Conservation (phyloP, 179 eudicot species). For the Pouteria campechiana region DNA sequence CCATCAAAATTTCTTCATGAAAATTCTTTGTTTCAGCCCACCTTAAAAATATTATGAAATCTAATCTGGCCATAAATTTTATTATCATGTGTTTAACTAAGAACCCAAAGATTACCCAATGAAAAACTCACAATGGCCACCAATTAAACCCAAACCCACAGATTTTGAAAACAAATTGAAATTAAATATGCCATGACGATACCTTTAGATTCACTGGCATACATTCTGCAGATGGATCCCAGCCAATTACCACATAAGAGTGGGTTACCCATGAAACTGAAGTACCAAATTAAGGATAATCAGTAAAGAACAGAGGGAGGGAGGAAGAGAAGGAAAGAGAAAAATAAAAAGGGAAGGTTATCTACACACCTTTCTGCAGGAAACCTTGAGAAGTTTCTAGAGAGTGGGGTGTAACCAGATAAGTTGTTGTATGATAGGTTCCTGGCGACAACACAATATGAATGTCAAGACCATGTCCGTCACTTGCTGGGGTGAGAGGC, state of each 20-base stretch:
- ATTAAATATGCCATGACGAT: conserved; percentile 1
- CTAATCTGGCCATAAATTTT: no score
- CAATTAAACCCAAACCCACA: background rate
- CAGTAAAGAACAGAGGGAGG: background rate
- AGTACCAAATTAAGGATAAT: background rate
- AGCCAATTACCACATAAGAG: conserved; percentile 55
- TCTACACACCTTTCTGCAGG: conserved; percentile 33
- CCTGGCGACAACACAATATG: conserved; percentile 26
- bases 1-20: no score
- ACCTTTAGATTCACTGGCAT: conserved; percentile 32
- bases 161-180: background rate
- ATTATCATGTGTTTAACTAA: no score
- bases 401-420: conserved; percentile 35
- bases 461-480: no score
- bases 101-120: no score
- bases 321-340: background rate
- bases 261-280: conserved; percentile 56
- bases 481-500: no score
- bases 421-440: conserved; percentile 55
- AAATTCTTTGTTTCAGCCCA: no score
- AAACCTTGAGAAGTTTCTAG: conserved; percentile 35
- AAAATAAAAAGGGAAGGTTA: background rate
- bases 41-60: no score
- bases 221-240: conserved; percentile 50
- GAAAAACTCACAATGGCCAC: no score